A percentile compares a stretch with the other conserved stretches of the same genome.
Conservation (phyloP, 2,329 filamentous ascomycete species). For the Botrytis tulipae region DNA sequence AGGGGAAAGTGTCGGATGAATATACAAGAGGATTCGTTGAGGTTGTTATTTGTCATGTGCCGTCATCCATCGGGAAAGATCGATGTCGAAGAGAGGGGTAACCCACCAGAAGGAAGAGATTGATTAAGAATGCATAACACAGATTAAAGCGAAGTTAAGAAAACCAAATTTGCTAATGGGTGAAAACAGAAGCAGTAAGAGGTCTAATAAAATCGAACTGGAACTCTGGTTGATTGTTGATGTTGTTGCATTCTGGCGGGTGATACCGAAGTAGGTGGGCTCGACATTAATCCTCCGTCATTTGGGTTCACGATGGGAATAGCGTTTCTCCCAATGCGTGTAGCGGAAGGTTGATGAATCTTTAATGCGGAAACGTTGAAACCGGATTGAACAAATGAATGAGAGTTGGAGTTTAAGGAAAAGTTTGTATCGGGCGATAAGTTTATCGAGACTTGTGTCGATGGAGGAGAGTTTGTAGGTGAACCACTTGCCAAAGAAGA, state of each 20-base stretch:
- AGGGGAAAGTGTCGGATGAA: constrained; percentile 30
- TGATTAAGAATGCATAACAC: constrained; percentile 33
- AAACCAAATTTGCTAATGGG: constrained; percentile 29
- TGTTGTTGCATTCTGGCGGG: constrained; percentile 56
- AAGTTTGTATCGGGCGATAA: constrained; percentile 69
- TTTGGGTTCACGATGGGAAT: constrained; percentile 97
- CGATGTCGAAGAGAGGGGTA: constrained; percentile 36
- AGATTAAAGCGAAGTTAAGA: constrained; percentile 34
- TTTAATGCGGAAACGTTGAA: constrained; percentile 70
- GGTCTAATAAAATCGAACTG: constrained; percentile 36
- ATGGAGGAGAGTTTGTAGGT: constrained; percentile 85
- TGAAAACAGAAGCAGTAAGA: constrained; percentile 26
- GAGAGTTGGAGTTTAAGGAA: constrained; percentile 66
- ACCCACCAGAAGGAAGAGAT: constrained; percentile 36
- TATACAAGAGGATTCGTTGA: constrained; percentile 41
- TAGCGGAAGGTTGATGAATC: constrained; percentile 85
- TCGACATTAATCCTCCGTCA: constrained; percentile 83
- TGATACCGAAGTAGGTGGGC: constrained; percentile 74
- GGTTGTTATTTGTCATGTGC: constrained; percentile 27
- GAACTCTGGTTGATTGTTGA: constrained; percentile 17
- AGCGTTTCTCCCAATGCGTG: constrained; percentile 81
- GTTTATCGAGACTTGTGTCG: constrained; percentile 62
- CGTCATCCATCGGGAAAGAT: constrained; percentile 33
- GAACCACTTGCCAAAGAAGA: constrained; percentile 94
- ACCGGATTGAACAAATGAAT: constrained; percentile 60